These are phyloP conservation scores for Mucuna pruriens DNA, from an alignment of 306 rosid species.

Conservation along the genomic window DNA sequence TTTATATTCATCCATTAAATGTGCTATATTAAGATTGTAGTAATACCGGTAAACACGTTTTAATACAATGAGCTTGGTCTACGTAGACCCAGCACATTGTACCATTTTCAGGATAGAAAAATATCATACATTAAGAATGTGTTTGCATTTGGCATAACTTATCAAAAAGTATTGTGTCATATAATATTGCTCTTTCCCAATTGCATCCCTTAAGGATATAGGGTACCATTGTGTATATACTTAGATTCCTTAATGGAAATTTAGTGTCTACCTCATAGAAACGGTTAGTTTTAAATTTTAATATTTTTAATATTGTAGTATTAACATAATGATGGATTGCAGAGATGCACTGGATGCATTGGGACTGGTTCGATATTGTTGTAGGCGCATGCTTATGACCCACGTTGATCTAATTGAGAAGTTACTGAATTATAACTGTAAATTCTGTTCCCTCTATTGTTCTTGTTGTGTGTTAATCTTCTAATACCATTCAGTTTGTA, in stretches of 20 bases:
- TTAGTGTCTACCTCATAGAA: not conserved
- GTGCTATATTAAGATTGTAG: too few species aligned
- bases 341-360: slow-evolving; percentile 95
- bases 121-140: not conserved
- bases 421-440: slow-evolving; percentile 93
- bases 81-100: not conserved
- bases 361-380: slow-evolving; percentile 92
- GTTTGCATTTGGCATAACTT: not conserved
- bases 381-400: slow-evolving; percentile 98
- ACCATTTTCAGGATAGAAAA: not conserved
- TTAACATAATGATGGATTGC: slow-evolving; percentile 42
- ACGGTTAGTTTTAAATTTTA: not conserved
- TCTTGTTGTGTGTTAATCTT: not conserved
- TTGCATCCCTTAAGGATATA: not conserved
- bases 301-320: not conserved
- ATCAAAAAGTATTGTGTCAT: not conserved
- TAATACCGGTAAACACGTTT: too few species aligned
- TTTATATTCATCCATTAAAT: too few species aligned
- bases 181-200: not conserved
- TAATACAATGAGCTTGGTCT: too few species aligned
- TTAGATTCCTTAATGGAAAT: not conserved
- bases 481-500: not conserved
- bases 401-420: slow-evolving; percentile 97
- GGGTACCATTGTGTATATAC: not conserved
- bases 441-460: slow-evolving; percentile 29